Base-by-base conservation (phyloP, 169 alveolate genomes). In the Eimeria acervulina region DNA sequence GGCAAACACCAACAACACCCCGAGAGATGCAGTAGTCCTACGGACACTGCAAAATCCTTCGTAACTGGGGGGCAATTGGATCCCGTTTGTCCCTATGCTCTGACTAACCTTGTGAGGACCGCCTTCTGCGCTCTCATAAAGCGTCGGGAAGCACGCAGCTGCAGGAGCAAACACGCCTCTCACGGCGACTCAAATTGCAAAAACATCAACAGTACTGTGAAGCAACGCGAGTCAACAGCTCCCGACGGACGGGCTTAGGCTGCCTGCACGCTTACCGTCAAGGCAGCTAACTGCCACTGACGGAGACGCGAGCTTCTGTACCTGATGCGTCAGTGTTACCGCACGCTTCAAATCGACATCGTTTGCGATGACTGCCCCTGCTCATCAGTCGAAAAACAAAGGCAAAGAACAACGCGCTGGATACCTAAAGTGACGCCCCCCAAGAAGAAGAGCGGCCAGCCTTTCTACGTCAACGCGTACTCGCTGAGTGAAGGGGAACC, bases 321-420 rank as follows among this genome's bases (percentile, higher is more conserved):
- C 97, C 96, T 98, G 98, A 97, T 99, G 99, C n/a, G 99, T 98
- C 28, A 95, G 66, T 72, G 96, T 96, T 68, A 98, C 98, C 4
- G 99, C 99, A 95, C 99, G 96, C 94, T 98, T 98, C 52, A 97
- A 83, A 95, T 98, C 99, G 28, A 98, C 98, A 88, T 99, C 99
- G 96, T 99, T 99, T 13, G 99, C 99, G 31, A 99, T 96, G 12
- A 99, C 98, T 59, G 92, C 76, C 81, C 96, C 96, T 94, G 95
- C 47, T 36, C 68, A 40, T 26, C 68, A n/a, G 85, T 40, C 3
- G 66, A 28, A 36, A 5, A 36, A 33, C 36, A 40, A 21, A 12
- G 59, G 59, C 52, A 33, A 40, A 1, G 61, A 21, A 21, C 61
- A 42, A 74, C 76, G 40, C 1, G 36, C 31, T 3, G 8, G 52